Base-by-base conservation (phyloP, 495 filamentous ascomycete genomes). In the Symbiotaphrina buchneri region DNA sequence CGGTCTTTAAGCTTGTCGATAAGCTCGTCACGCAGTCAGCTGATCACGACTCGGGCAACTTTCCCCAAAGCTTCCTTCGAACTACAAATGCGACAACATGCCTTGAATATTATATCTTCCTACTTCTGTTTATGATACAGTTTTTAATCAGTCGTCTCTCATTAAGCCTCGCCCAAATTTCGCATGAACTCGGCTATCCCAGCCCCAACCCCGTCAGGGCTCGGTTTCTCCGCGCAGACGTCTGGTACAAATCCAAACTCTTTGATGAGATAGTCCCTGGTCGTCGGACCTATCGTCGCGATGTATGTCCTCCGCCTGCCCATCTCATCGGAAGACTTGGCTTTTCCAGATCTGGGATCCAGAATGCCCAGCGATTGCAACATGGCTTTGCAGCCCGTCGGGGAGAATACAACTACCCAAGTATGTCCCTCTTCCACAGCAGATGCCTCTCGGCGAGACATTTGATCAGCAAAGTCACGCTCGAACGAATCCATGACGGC, bases 351-450 rank as follows among this genome's bases (percentile, higher is more conserved):
- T 35, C 22, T 25, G 18, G 48, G 43, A 36, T 72, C 61, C 18
- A 75, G 45, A 33, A 68, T 36, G 11, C 55, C 65, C 41, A 93
- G 47, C 20, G 59, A 63, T 32, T 63, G 51, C 4, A 94, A 54
- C 74, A 92, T 77, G 41, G 66, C 71, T 47, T 76, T 71, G 41
- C 80, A 87, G 1, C 79, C 84, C 13, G 73, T 82, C 1, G 87
- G 82, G 24, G 84, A 94, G 42, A 99, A 99, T 5, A 95, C 75
- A 8, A 93, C 78, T 1, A 84, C 70, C 84, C 87, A 95, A 22
- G 6, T 16, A 4, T n/a, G 31, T 3, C 18, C 11, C 2, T 3
- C 4, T 10, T 18, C 27, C 5, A 23, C 10, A 7, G 18, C 14
- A 3, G 10, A 10, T 33, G 18, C 23, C 13, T 10, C 27, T 18